A percentile compares a stretch with the other conserved stretches of the same genome.
These are phyloP conservation scores for Citrus sp. DNA, from an alignment of 345 rosid species.

Conservation along the genomic window DNA sequence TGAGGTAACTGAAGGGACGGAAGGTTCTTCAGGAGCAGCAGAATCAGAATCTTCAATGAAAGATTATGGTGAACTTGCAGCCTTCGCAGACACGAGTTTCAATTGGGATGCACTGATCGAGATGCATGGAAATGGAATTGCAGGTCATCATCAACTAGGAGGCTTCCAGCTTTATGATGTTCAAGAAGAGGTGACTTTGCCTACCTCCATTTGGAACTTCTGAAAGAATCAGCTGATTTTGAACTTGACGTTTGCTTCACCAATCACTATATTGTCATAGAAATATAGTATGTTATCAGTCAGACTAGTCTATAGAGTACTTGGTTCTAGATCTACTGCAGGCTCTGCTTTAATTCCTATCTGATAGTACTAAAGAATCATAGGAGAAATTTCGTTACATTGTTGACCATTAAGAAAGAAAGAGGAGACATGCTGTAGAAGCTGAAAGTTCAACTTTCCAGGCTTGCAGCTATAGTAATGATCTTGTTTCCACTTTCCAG, in stretches of 20 bases:
- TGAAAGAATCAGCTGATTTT: slow-evolving; percentile 9
- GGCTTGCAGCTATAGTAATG: neutral
- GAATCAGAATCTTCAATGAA: slow-evolving; percentile 29
- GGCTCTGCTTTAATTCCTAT: neutral
- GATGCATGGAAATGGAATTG: slow-evolving; percentile 48
- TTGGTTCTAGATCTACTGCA: slow-evolving; percentile 6
- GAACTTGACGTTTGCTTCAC: neutral
- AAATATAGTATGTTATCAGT: neutral
- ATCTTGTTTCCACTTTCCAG: neutral
- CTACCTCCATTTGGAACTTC: slow-evolving; percentile 73
- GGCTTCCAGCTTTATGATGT: slow-evolving; percentile 47
- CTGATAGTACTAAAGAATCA: neutral
- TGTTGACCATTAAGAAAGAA: slow-evolving; percentile 3
- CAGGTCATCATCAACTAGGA: slow-evolving; percentile 23
- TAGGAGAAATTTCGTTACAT: neutral
- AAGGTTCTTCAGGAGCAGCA: slow-evolving; percentile 3
- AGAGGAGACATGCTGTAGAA: neutral
- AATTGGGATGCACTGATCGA: slow-evolving; percentile 72
- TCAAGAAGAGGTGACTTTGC: slow-evolving; percentile 50
- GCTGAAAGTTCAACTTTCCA: neutral
- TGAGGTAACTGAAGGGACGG: slow-evolving; percentile 27
- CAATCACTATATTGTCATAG: neutral
- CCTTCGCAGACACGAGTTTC: slow-evolving; percentile 44
- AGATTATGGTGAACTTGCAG: slow-evolving; percentile 37
- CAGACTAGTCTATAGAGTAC: slow-evolving; percentile 3